Conservation (phyloP, 257 asterid genomes). For the Orobanche coerulescens region DNA sequence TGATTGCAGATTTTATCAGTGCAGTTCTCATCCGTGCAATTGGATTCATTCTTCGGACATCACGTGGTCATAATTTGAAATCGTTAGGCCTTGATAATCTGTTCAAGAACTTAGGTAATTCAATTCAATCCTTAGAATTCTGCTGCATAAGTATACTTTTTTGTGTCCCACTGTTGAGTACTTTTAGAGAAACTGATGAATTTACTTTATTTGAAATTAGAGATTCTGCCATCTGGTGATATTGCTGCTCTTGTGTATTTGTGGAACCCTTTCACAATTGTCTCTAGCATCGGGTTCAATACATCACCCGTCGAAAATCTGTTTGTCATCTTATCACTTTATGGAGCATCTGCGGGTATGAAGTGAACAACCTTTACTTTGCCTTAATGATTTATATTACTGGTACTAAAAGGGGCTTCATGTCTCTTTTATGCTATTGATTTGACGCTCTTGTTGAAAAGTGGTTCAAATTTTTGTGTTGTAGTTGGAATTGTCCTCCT, state of each 20-base stretch:
- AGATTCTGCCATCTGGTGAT: constrained; percentile 70
- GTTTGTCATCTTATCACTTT: constrained; percentile 61
- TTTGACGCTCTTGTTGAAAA: constrained; percentile 10
- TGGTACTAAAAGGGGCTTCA: constrained; percentile 8
- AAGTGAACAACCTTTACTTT: constrained; percentile 17
- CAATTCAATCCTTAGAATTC: neutral
- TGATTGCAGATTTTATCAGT: constrained; percentile 75
- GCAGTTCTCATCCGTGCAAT: constrained; percentile 76
- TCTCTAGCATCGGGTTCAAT: constrained; percentile 81
- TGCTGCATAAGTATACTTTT: constrained; percentile 6
- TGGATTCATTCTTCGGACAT: constrained; percentile 54
- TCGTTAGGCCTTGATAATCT: constrained; percentile 50
- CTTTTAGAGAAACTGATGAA: constrained; percentile 20
- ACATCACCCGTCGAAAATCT: constrained; percentile 80
- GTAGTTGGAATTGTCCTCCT: neutral
- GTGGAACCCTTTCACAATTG: constrained; percentile 90
- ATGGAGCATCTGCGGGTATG: constrained; percentile 86
- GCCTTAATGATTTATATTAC: constrained; percentile 6
- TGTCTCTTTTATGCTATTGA: constrained; percentile 7
- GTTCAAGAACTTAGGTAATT: constrained; percentile 38
- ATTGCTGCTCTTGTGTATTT: constrained; percentile 86
- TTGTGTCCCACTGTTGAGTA: constrained; percentile 6
- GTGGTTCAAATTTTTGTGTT: constrained; percentile 11
- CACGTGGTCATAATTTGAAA: constrained; percentile 45
- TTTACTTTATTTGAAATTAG: constrained; percentile 32